phyloP scores from a whole-genome alignment of 83 land plant genomes.

The Diphasiastrum complanatum region DNA sequence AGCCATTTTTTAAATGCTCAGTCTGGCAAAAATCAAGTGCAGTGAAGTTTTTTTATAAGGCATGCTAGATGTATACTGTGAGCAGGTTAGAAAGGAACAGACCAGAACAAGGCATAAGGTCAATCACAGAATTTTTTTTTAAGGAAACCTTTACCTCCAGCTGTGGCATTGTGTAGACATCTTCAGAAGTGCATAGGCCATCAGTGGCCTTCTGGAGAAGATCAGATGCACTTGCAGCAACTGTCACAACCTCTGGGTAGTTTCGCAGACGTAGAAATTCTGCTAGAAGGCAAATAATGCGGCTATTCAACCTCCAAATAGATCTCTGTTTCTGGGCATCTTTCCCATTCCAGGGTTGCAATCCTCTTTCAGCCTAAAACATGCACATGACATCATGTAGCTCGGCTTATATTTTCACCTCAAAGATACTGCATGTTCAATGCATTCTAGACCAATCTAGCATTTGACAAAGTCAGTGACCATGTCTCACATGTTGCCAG shows the following conservation, averaged over 20 bases:
- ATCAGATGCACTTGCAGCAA: slow-evolving; percentile 55
- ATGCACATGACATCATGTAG: not conserved
- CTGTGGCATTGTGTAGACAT: slow-evolving; percentile 81
- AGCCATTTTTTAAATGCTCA: not conserved
- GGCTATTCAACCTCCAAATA: slow-evolving; percentile 72
- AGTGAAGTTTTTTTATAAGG: not conserved
- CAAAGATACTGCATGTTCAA: not conserved
- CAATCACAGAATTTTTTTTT: not conserved
- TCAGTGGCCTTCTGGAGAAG: slow-evolving; percentile 82
- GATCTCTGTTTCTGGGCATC: slow-evolving; percentile 45
- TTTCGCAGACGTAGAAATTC: slow-evolving; percentile 78
- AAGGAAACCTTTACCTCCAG: slow-evolving; percentile 53
- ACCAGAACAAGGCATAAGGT: no score
- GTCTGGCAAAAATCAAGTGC: not conserved
- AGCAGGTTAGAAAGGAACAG: no score
- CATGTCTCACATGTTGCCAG: not conserved
- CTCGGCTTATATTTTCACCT: not conserved
- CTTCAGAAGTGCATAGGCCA: slow-evolving; percentile 85
- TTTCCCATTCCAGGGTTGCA: slow-evolving; percentile 70
- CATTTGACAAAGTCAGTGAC: not conserved
- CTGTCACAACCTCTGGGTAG: slow-evolving; percentile 54
- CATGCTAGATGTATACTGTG: no score
- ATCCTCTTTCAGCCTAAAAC: slow-evolving; percentile 67
- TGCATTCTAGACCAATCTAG: not conserved
- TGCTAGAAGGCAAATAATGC: slow-evolving; percentile 67